Percentiles rank a stretch among this genome's conserved stretches.
Evolutionary conservation across 2,329 filamentous ascomycete species (phyloP).

Genomic region (Falciphora oryzae): DNA sequence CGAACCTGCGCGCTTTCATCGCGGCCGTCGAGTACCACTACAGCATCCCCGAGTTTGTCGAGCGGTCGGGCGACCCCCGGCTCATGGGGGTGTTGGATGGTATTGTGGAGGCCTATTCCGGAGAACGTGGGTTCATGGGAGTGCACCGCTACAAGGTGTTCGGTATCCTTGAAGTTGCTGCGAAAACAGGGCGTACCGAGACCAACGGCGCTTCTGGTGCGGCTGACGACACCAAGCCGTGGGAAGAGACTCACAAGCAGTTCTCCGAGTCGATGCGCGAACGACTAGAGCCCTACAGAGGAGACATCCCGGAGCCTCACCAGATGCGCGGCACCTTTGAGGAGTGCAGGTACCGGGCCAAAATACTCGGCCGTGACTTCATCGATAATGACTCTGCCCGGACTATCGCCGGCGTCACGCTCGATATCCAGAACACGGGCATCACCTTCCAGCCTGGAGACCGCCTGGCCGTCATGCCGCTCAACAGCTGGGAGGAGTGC

Average conservation of each 20-base stretch:
- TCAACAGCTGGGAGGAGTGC: slow-evolving; percentile 49
- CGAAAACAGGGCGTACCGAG: slow-evolving; percentile 46
- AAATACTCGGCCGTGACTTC: slow-evolving; percentile 36
- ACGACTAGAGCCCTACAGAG: slow-evolving; percentile 42
- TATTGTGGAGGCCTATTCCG: slow-evolving; percentile 49
- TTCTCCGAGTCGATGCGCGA: slow-evolving; percentile 51
- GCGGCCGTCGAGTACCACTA: slow-evolving; percentile 50
- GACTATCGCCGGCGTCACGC: slow-evolving; percentile 42
- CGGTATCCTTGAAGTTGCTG: slow-evolving; percentile 47
- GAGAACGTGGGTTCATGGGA: slow-evolving; percentile 51
- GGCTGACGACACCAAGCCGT: slow-evolving; percentile 35
- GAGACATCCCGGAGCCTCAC: slow-evolving; percentile 41
- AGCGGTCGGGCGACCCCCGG: slow-evolving; percentile 41
- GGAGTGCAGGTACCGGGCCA: slow-evolving; percentile 45
- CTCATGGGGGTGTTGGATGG: slow-evolving; percentile 48
- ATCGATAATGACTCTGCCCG: slow-evolving; percentile 41
- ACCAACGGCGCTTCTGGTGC: slow-evolving; percentile 46
- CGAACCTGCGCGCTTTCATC: slow-evolving; percentile 49
- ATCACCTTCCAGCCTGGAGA: slow-evolving; percentile 49
- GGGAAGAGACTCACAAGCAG: slow-evolving; percentile 45
- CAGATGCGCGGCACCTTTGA: slow-evolving; percentile 50
- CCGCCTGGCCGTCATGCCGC: slow-evolving; percentile 47
- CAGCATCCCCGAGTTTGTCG: slow-evolving; percentile 46
- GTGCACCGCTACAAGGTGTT: slow-evolving; percentile 53
- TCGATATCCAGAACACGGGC: slow-evolving; percentile 47